Percentiles rank a stretch among this genome's conserved stretches.
Conservation (phyloP, 768 basidiomycete genomes). For the Neoboletus magnificus region DNA sequence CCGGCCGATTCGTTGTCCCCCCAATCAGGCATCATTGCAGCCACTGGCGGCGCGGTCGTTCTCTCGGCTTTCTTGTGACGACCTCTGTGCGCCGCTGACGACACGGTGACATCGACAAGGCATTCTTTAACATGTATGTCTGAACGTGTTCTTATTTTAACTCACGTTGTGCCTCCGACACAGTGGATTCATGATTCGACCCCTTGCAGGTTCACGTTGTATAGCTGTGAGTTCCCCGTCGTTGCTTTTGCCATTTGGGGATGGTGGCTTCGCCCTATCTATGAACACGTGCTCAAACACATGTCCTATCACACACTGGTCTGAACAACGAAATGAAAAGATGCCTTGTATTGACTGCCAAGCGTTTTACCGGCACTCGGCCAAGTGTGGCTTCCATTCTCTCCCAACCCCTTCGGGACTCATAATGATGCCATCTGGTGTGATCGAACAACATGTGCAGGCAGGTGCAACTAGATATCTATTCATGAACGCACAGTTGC, state of each 20-base stretch:
- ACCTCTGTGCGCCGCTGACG: background rate
- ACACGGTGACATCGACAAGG: background rate
- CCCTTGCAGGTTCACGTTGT: conserved; percentile 5
- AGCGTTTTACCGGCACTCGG: conserved; percentile 8
- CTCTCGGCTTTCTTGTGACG: background rate
- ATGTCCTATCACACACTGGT: conserved; percentile 14
- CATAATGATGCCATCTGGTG: conserved; percentile 21
- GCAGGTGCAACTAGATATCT: conserved; percentile 10
- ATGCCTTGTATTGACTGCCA: conserved; percentile 26
- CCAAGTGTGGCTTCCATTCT: conserved; percentile 23
- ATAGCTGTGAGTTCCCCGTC: conserved; percentile 22
- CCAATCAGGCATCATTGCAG: conserved; percentile 5
- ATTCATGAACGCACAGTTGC: conserved; percentile 11
- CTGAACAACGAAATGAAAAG: conserved; percentile 17
- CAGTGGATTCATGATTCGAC: background rate
- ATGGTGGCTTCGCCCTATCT: conserved; percentile 8
- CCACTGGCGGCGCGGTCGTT: background rate
- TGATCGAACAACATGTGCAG: conserved; percentile 17
- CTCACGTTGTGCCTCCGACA: background rate
- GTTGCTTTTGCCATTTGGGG: conserved; percentile 15
- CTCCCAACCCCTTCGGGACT: conserved; percentile 14
- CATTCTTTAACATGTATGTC: background rate
- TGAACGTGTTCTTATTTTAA: background rate
- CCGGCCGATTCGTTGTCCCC: background rate
- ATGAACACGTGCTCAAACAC: conserved; percentile 18